Evolutionary conservation across 108 stramenopile genomes (phyloP).

Genomic region (Stephanodiscus triporus): DNA sequence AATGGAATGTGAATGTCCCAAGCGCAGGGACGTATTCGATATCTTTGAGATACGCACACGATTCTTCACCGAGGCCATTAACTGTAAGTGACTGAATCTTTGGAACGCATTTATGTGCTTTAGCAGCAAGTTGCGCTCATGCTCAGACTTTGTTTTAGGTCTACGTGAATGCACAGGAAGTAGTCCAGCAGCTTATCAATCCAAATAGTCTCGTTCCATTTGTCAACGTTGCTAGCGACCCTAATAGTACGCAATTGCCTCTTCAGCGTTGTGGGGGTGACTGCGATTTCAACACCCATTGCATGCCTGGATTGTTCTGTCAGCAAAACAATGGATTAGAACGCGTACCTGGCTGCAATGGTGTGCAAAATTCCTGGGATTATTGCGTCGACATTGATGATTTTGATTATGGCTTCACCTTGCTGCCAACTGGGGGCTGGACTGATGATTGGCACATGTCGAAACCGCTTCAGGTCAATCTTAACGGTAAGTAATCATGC

Average conservation of each 20-base stretch:
- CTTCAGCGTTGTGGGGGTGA: slow-evolving; percentile 39
- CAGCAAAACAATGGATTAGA: slow-evolving; percentile 16
- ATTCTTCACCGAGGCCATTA: slow-evolving; percentile 26
- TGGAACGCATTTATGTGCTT: background rate
- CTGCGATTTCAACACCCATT: slow-evolving; percentile 39
- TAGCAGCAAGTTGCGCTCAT: background rate
- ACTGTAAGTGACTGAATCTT: slow-evolving; percentile 2
- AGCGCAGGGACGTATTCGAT: slow-evolving; percentile 21
- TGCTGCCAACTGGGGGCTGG: slow-evolving; percentile 33
- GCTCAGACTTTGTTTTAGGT: background rate
- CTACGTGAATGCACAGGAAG: slow-evolving; percentile 12
- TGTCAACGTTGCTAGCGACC: background rate
- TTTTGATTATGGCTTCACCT: slow-evolving; percentile 22
- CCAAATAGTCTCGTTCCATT: slow-evolving; percentile 8
- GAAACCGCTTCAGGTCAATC: slow-evolving; percentile 16
- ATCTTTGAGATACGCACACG: slow-evolving; percentile 37
- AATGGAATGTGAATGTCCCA: slow-evolving; percentile 40
- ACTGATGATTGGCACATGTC: slow-evolving; percentile 30
- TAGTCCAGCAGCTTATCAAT: slow-evolving; percentile 3
- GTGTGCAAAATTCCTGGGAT: background rate
- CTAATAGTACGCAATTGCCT: slow-evolving; percentile 12
- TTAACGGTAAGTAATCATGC: background rate
- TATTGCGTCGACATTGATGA: slow-evolving; percentile 43
- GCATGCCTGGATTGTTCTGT: slow-evolving; percentile 32
- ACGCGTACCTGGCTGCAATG: slow-evolving; percentile 30